Conservation (phyloP, 768 basidiomycete species). For the Cystofilobasidium capitatum region DNA sequence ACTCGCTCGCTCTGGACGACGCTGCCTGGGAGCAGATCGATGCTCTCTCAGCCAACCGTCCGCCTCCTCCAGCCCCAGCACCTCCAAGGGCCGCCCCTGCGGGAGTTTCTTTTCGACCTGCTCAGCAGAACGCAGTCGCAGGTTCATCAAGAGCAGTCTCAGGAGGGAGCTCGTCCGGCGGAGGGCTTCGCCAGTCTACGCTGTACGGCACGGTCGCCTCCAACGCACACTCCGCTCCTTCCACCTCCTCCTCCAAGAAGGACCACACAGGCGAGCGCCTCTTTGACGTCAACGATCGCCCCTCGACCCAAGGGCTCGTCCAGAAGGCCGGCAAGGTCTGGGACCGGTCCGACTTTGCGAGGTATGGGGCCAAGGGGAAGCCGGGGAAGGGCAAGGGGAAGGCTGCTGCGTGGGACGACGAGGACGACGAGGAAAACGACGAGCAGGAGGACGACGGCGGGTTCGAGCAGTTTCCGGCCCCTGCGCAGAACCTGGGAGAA, state of each 20-base stretch:
- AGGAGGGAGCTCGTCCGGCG: not conserved
- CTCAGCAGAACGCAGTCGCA: conserved; percentile 2
- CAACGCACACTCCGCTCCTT: too few species aligned
- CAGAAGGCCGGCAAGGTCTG: conserved; percentile 63
- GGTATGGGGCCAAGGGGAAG: conserved; percentile 20
- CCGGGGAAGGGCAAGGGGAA: conserved; percentile 37
- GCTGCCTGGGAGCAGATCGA: conserved; percentile 30
- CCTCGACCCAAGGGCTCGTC: conserved; percentile 41
- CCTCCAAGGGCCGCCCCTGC: not conserved
- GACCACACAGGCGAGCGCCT: not conserved
- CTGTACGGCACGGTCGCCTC: conserved; percentile 10
- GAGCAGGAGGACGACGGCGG: conserved; percentile 55
- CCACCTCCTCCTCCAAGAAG: not conserved
- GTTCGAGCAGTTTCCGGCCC: conserved; percentile 82
- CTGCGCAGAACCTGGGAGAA: conserved; percentile 53
- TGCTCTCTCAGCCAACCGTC: conserved; percentile 3
- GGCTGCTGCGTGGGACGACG: conserved; percentile 43
- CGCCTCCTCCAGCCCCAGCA: conserved; percentile 19
- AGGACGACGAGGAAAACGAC: conserved; percentile 34
- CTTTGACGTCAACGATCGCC: not conserved
- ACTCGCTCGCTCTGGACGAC: conserved; percentile 28
- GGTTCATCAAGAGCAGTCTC: conserved; percentile 3
- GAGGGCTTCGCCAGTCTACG: conserved; percentile 11
- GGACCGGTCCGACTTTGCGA: conserved; percentile 79
- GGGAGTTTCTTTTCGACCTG: not conserved